phyloP scores from a whole-genome alignment of 2,329 filamentous ascomycete genomes.

The Phialophora macrospora region DNA sequence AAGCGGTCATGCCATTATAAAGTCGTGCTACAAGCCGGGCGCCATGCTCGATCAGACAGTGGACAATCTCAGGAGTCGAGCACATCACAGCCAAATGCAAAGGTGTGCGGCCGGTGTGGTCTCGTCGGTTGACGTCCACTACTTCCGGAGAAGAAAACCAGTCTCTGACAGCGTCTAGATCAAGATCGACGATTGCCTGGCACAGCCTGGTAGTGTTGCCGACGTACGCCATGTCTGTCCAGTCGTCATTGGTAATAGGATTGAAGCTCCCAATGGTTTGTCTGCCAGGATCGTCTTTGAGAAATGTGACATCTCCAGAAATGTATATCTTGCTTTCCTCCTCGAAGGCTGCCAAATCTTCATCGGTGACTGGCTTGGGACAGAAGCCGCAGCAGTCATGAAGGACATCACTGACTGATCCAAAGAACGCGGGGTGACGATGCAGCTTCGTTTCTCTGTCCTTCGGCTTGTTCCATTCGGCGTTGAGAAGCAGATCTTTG shows the following conservation, averaged over 20 bases:
- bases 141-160: conserved; percentile 70
- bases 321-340: conserved; percentile 78
- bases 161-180: conserved; percentile 70
- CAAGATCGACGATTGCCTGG: conserved; percentile 77
- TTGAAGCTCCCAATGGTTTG: conserved; percentile 77
- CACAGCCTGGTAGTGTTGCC: conserved; percentile 78
- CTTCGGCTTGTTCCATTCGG: conserved; percentile 80
- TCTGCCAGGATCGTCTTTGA: conserved; percentile 80
- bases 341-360: conserved; percentile 72
- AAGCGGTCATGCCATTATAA: conserved; percentile 77
- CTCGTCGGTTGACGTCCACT: conserved; percentile 72
- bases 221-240: conserved; percentile 90
- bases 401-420: conserved; percentile 73
- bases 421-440: conserved; percentile 85
- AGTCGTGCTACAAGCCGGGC: conserved; percentile 74
- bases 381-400: conserved; percentile 82
- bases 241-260: conserved; percentile 78
- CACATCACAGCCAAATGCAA: conserved; percentile 75
- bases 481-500: conserved; percentile 73
- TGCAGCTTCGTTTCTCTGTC: conserved; percentile 79
- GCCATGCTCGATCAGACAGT: conserved; percentile 71
- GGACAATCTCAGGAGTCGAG: conserved; percentile 72
- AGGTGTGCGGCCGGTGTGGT: conserved; percentile 78
- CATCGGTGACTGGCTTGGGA: conserved; percentile 68
- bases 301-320: conserved; percentile 72